Percentiles rank a stretch among this genome's conserved stretches.
Evolutionary conservation across 1,284 basidiomycete genomes (phyloP).

Genomic region (Boletus sp.): DNA sequence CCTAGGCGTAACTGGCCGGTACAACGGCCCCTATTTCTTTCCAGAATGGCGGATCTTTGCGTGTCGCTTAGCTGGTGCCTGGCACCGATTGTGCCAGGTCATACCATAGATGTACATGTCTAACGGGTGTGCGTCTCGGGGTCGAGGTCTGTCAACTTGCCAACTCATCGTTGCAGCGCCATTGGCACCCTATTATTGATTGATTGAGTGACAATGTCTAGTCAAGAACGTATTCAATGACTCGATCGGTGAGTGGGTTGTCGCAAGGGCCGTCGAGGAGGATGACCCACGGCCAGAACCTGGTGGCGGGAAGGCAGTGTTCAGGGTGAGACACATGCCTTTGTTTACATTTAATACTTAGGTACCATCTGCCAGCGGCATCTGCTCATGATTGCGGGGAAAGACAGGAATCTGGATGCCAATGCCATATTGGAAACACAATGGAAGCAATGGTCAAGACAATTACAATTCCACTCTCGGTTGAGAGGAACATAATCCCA

Average conservation of each 20-base stretch:
- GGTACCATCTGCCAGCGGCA: no score
- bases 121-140: no score
- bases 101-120: no score
- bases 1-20: no score
- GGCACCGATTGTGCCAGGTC: neutral
- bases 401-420: neutral
- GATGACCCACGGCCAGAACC: neutral
- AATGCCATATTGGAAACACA: neutral
- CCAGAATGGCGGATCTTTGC: neutral
- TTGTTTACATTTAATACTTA: neutral
- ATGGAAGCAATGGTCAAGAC: neutral
- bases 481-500: neutral
- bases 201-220: neutral
- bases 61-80: neutral
- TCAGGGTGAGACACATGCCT: neutral
- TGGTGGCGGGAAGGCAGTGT: constrained; percentile 12
- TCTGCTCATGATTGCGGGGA: neutral
- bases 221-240: neutral
- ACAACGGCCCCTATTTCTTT: neutral
- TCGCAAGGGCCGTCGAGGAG: neutral
- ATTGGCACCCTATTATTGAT: no score
- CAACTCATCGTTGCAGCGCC: neutral
- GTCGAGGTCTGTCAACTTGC: neutral
- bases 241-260: neutral
- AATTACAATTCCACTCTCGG: neutral